These are phyloP conservation scores for Ophiocordyceps camponoti-rufipedis DNA, from an alignment of 2,329 filamentous ascomycete genomes.

Conservation along the genomic window DNA sequence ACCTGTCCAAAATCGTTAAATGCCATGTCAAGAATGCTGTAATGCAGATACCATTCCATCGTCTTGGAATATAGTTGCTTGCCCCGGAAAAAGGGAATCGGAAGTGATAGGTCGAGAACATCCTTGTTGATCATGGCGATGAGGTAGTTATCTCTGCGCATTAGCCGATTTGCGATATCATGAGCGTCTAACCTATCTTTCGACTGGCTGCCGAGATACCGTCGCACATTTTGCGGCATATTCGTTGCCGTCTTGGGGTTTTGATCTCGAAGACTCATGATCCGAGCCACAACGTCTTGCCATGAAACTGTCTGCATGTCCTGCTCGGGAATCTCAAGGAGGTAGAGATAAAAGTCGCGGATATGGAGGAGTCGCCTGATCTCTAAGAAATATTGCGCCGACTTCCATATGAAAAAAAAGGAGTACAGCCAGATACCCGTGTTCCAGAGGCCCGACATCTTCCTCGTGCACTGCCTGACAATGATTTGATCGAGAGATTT, in stretches of 20 bases:
- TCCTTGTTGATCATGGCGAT: conserved; percentile 98
- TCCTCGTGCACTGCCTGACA: conserved; percentile 55
- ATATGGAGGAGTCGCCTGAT: conserved; percentile 56
- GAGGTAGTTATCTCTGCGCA: conserved; percentile 93
- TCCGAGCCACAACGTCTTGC: conserved; percentile 73
- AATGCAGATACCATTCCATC: conserved; percentile 79
- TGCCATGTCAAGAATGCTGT: conserved; percentile 81
- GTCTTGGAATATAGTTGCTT: conserved; percentile 77
- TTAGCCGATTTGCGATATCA: conserved; percentile 89
- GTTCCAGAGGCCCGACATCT: conserved; percentile 61
- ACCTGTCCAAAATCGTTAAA: conserved; percentile 85
- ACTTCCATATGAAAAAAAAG: conserved; percentile 70
- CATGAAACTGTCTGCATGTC: conserved; percentile 92
- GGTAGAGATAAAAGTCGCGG: conserved; percentile 69
- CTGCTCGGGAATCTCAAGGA: conserved; percentile 62
- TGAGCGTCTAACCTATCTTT: conserved; percentile 91
- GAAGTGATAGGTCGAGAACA: conserved; percentile 69
- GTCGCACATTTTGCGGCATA: conserved; percentile 30
- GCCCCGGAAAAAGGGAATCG: conserved; percentile 63
- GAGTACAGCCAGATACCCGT: conserved; percentile 68
- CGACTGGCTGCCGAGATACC: conserved; percentile 62
- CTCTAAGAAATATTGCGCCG: conserved; percentile 56
- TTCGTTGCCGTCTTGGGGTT: conserved; percentile 62
- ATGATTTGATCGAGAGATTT: conserved; percentile 32
- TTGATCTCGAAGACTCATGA: conserved; percentile 69